These are phyloP conservation scores for Trichoderma polysporum DNA, from an alignment of 2,329 filamentous ascomycete species.

Conservation along the genomic window DNA sequence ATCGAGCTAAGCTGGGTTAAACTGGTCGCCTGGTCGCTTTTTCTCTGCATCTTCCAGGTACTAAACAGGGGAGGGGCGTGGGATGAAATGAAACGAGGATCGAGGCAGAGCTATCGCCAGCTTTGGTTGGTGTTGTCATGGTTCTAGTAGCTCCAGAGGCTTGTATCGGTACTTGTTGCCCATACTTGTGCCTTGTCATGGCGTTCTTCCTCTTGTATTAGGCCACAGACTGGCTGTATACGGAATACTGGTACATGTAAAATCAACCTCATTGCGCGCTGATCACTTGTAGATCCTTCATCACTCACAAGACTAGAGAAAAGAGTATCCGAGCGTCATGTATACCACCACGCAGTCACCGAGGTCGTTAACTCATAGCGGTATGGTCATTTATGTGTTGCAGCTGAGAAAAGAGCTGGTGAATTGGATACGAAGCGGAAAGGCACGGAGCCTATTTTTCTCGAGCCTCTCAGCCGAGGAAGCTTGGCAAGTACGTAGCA, in stretches of 20 bases:
- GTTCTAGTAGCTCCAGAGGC: not conserved
- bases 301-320: not conserved
- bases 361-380: not conserved
- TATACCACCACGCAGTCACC: not conserved
- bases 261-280: not conserved
- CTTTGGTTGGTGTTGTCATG: not conserved
- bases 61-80: not conserved
- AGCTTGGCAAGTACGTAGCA: not conserved
- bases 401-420: not conserved
- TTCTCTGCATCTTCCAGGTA: not conserved
- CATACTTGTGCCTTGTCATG: not conserved
- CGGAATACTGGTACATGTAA: not conserved
- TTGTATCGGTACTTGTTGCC: not conserved
- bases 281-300: not conserved
- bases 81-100: too few relatives aligned
- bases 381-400: not conserved
- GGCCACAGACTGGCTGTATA: not conserved
- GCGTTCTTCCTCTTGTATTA: not conserved
- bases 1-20: not conserved
- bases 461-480: not conserved
- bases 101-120: not conserved
- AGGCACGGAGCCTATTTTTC: not conserved
- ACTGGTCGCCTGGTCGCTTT: not conserved
- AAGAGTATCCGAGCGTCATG: not conserved
- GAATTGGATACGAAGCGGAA: not conserved